Conservation (phyloP, 75 land plant genomes). For the Pinus taeda region DNA sequence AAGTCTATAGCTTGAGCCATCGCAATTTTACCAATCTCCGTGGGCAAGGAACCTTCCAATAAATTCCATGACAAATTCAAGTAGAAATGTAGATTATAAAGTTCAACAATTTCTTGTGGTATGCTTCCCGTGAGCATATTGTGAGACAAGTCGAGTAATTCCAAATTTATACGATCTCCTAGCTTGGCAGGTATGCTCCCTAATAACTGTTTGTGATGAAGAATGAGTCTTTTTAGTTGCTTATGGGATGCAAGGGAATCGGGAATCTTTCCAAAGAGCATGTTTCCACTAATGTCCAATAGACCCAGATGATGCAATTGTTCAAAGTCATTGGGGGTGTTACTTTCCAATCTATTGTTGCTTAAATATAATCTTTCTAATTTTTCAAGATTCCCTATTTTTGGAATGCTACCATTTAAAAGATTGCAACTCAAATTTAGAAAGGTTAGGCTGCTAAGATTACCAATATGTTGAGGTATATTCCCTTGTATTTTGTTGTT, state of each 20-base stretch:
- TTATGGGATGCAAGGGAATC: constrained; percentile 25
- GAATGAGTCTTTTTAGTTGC: constrained; percentile 13
- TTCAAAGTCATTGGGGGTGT: constrained; percentile 36
- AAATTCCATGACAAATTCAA: constrained; percentile 26
- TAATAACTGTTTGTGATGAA: constrained; percentile 20
- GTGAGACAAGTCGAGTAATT: constrained; percentile 19
- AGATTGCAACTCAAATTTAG: constrained; percentile 22
- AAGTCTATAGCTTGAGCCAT: constrained; percentile 4
- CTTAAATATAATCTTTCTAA: constrained; percentile 20
- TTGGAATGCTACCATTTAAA: constrained; percentile 18
- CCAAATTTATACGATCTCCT: constrained; percentile 5
- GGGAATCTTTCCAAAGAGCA: constrained; percentile 26
- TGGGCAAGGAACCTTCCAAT: constrained; percentile 29
- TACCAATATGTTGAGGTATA: constrained; percentile 32
- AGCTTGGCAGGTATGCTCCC: constrained; percentile 31
- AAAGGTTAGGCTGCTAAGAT: constrained; percentile 10
- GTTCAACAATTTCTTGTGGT: constrained; percentile 17
- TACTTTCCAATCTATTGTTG: constrained; percentile 25
- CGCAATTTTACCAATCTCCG: constrained; percentile 19
- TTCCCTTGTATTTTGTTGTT: constrained; percentile 26
- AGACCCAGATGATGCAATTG: constrained; percentile 6
- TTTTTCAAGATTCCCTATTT: constrained; percentile 12
- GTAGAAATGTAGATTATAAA: constrained; percentile 13
- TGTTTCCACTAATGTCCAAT: constrained; percentile 20
- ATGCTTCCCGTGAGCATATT: constrained; percentile 22